Conservation (phyloP, 352 stramenopile species). For the Phytopythium helicoides region DNA sequence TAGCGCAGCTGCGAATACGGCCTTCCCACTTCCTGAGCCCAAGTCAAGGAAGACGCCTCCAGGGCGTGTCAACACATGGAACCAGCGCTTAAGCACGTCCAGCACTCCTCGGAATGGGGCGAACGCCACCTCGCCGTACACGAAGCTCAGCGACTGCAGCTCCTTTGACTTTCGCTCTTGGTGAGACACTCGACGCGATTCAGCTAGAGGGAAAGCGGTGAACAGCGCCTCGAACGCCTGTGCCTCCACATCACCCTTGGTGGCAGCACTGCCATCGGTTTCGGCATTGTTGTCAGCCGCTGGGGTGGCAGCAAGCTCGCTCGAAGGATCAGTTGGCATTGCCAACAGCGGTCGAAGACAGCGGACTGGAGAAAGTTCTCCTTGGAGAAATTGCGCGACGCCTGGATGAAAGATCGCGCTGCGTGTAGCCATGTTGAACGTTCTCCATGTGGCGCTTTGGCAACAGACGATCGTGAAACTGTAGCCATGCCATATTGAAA, state of each 20-base stretch:
- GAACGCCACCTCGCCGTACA: conserved; percentile 91
- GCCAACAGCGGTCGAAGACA: too few species aligned
- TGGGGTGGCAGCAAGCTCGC: too few species aligned
- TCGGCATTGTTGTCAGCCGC: too few species aligned
- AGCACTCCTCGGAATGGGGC: conserved; percentile 66
- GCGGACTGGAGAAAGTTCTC: too few species aligned
- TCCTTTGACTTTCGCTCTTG: conserved; percentile 48
- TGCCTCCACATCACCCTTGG: conserved; percentile 1
- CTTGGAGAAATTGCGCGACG: too few species aligned
- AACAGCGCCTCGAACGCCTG: conserved; percentile 53
- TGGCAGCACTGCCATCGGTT: too few species aligned
- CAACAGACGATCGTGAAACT: too few species aligned
- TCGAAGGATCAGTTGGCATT: too few species aligned
- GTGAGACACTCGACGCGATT: conserved; percentile 27
- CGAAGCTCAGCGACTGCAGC: conserved; percentile 67
- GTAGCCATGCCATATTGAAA: too few species aligned
- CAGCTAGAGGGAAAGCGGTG: conserved; percentile 32
- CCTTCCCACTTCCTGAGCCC: conserved; percentile 84
- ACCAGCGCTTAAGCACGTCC: conserved; percentile 53
- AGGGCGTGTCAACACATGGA: conserved; percentile 57
- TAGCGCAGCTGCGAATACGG: conserved; percentile 82
- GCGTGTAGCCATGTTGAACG: too few species aligned
- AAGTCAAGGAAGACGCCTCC: conserved; percentile 87
- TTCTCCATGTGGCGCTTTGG: too few species aligned
- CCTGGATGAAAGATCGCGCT: too few species aligned